A percentile compares a stretch with the other conserved stretches of the same genome.
Evolutionary conservation across 495 filamentous ascomycete genomes (phyloP).

Genomic region (Clohesyomyces aquaticus): DNA sequence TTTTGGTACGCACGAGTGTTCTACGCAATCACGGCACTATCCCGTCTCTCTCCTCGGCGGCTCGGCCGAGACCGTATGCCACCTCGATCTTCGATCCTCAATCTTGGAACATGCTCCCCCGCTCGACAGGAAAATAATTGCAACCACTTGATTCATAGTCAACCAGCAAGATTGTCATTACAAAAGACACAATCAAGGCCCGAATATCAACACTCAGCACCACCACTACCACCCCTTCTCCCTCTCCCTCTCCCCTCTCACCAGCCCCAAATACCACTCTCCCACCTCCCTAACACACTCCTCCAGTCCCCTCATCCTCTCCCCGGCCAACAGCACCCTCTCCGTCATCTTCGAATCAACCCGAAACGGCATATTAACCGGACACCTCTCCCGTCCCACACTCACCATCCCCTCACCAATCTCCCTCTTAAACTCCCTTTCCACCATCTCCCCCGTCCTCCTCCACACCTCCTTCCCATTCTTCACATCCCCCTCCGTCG

Average conservation of each 20-base stretch:
- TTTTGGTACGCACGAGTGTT: too few species aligned
- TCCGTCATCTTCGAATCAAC: conserved; percentile 23
- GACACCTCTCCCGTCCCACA: conserved; percentile 19
- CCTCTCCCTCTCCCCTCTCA: background rate
- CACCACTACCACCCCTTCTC: background rate
- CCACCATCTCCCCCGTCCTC: conserved; percentile 12
- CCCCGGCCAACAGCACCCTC: conserved; percentile 17
- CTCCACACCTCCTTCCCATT: conserved; percentile 16
- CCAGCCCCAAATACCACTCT: conserved; percentile 18
- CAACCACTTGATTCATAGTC: too few species aligned
- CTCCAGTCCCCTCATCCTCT: conserved; percentile 7
- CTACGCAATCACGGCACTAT: too few species aligned
- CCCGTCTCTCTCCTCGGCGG: too few species aligned
- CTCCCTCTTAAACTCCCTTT: conserved; percentile 13
- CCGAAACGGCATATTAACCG: conserved; percentile 25
- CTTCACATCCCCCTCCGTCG: conserved; percentile 6
- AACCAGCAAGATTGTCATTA: too few species aligned
- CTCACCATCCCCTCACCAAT: conserved; percentile 9
- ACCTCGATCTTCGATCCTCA: too few species aligned
- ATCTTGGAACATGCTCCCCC: too few species aligned
- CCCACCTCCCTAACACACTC: conserved; percentile 33
- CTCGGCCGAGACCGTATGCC: too few species aligned
- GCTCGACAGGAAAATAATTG: too few species aligned
- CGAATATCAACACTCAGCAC: background rate
- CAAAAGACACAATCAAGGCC: too few species aligned